Evolutionary conservation across 2,329 filamentous ascomycete species (phyloP).

Genomic region (Curvularia spicifera): DNA sequence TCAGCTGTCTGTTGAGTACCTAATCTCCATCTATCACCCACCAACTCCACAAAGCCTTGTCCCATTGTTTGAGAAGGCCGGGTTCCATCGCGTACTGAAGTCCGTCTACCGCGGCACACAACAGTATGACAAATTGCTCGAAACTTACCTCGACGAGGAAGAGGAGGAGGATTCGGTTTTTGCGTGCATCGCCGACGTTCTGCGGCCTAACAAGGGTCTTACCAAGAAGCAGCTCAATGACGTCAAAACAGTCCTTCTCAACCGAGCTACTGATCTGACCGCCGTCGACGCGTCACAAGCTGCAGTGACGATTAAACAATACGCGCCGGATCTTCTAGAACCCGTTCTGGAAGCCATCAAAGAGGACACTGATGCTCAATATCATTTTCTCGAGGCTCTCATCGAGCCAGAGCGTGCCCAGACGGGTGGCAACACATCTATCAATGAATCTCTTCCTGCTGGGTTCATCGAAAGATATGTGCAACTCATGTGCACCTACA

Average conservation of each 20-base stretch:
- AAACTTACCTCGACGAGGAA: slow-evolving; percentile 83
- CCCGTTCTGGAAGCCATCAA: slow-evolving; percentile 67
- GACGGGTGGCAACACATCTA: neutral
- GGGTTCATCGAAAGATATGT: slow-evolving; percentile 83
- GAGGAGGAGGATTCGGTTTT: slow-evolving; percentile 79
- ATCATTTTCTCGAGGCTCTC: slow-evolving; percentile 76
- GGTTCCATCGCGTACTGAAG: slow-evolving; percentile 91
- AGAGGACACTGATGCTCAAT: slow-evolving; percentile 69
- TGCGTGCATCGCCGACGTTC: slow-evolving; percentile 75
- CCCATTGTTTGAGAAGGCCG: slow-evolving; percentile 76
- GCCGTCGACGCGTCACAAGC: slow-evolving; percentile 69
- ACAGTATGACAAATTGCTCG: slow-evolving; percentile 77
- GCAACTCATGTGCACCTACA: slow-evolving; percentile 86
- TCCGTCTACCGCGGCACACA: slow-evolving; percentile 81
- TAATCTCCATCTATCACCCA: slow-evolving; percentile 91
- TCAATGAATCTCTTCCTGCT: slow-evolving; percentile 49
- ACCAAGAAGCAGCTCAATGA: slow-evolving; percentile 74
- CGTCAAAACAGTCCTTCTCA: slow-evolving; percentile 70
- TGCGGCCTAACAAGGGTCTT: slow-evolving; percentile 69
- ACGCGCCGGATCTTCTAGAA: slow-evolving; percentile 70
- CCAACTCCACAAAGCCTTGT: slow-evolving; percentile 79
- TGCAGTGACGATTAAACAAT: slow-evolving; percentile 68
- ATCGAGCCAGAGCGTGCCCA: slow-evolving; percentile 65
- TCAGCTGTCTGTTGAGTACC: slow-evolving; percentile 94
- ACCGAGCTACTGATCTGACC: slow-evolving; percentile 70